phyloP scores from a whole-genome alignment of 345 rosid genomes.

The Ceriops zippeliana region DNA sequence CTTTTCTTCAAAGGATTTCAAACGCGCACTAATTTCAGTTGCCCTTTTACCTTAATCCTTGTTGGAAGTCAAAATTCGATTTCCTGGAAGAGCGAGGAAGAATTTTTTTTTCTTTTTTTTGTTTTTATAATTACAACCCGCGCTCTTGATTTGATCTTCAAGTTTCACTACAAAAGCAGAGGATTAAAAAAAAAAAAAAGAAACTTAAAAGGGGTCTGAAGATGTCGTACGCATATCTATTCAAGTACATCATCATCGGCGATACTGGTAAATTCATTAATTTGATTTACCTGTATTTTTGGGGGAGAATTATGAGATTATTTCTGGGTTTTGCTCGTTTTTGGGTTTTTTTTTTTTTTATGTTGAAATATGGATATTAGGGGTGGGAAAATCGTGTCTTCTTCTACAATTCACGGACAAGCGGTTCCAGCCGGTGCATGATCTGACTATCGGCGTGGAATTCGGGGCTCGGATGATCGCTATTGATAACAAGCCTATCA shows the following conservation, averaged over 20 bases:
- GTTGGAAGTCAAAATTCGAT: no score
- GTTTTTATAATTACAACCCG: no score
- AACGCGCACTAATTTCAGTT: no score
- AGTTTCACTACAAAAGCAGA: no score
- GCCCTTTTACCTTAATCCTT: no score
- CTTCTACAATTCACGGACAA: slow-evolving; percentile 18
- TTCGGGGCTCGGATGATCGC: slow-evolving; percentile 17
- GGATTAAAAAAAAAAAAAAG: no score
- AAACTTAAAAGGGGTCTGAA: not conserved
- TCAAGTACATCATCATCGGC: slow-evolving; percentile 22
- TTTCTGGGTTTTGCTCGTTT: not conserved
- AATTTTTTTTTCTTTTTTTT: no score
- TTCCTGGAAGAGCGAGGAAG: no score
- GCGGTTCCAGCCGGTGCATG: slow-evolving; percentile 22
- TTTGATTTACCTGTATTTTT: not conserved
- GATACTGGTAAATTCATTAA: slow-evolving; percentile 10
- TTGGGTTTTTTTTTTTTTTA: not conserved
- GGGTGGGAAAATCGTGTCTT: slow-evolving; percentile 21
- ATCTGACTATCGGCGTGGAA: slow-evolving; percentile 16
- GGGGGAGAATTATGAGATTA: not conserved
- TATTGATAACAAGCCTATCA: slow-evolving; percentile 12
- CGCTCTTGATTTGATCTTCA: no score
- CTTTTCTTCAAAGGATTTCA: no score
- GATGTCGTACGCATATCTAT: slow-evolving; percentile 23
- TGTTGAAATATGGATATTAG: not conserved